These are phyloP conservation scores for Fusarium kyushuense DNA, from an alignment of 2,329 filamentous ascomycete species.

Conservation along the genomic window DNA sequence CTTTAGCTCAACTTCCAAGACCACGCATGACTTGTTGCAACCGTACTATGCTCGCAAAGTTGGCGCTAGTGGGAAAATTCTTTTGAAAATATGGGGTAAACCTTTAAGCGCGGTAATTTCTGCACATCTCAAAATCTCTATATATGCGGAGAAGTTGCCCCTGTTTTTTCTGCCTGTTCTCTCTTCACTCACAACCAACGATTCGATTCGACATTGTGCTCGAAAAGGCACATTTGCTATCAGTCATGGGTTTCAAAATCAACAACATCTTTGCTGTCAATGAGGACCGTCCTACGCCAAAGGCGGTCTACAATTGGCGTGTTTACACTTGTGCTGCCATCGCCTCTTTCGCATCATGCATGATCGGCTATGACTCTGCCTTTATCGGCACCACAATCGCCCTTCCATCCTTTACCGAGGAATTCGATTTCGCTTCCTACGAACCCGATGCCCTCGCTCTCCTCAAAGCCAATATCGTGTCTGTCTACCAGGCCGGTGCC, in stretches of 20 bases:
- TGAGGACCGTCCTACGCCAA: conserved; percentile 68
- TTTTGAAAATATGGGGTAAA: conserved; percentile 10
- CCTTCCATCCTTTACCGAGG: conserved; percentile 74
- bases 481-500: conserved; percentile 83
- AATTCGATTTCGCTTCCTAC: conserved; percentile 73
- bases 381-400: conserved; percentile 84
- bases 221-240: neutral
- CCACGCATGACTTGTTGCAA: neutral
- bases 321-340: conserved; percentile 66
- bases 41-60: neutral
- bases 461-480: conserved; percentile 81
- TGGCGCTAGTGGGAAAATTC: conserved; percentile 1
- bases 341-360: conserved; percentile 68
- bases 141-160: neutral
- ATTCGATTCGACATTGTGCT: neutral
- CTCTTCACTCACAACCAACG: neutral
- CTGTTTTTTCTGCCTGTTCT: neutral
- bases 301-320: conserved; percentile 70
- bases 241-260: conserved; percentile 5
- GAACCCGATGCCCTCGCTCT: conserved; percentile 62
- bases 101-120: conserved; percentile 14
- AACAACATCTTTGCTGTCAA: conserved; percentile 64
- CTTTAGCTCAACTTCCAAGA: neutral
- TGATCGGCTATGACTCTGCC: conserved; percentile 74
- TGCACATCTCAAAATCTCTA: neutral